phyloP scores from a whole-genome alignment of 176 grass and related monocot species.

The Triticum turgidum region DNA sequence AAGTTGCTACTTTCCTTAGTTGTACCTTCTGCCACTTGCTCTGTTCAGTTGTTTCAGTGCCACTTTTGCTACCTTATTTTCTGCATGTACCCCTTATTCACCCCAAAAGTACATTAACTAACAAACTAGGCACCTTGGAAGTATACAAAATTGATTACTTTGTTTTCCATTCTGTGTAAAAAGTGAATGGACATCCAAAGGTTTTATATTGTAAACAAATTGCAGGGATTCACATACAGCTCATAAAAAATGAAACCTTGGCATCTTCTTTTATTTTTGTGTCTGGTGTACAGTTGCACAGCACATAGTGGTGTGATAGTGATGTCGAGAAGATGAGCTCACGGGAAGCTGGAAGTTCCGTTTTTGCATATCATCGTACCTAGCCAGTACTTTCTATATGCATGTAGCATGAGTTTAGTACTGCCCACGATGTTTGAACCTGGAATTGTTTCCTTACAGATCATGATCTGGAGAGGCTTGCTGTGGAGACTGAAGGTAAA shows the following conservation, averaged over 20 bases:
- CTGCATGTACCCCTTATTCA: neutral
- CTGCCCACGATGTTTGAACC: neutral
- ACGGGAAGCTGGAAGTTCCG: neutral
- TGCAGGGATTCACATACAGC: neutral
- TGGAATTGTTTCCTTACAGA: slow-evolving; percentile 44
- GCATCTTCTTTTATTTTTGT: neutral
- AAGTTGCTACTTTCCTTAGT: slow-evolving; percentile 28
- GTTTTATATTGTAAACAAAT: neutral
- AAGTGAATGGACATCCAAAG: neutral
- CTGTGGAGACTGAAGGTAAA: slow-evolving; percentile 78
- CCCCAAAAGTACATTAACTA: neutral
- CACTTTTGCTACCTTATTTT: too few species aligned
- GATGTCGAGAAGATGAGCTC: neutral
- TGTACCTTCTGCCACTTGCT: neutral
- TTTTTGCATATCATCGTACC: slow-evolving; percentile 11
- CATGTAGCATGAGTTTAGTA: neutral
- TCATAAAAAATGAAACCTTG: neutral
- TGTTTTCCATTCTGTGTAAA: neutral
- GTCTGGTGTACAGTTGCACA: neutral
- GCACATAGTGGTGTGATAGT: neutral
- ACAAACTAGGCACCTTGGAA: neutral
- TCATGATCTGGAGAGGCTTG: slow-evolving; percentile 79
- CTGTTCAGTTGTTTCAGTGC: neutral
- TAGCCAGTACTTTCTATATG: neutral
- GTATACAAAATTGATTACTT: too few species aligned